Base-by-base conservation (phyloP, 1,284 basidiomycete species). In the Ganoderma sp. region DNA sequence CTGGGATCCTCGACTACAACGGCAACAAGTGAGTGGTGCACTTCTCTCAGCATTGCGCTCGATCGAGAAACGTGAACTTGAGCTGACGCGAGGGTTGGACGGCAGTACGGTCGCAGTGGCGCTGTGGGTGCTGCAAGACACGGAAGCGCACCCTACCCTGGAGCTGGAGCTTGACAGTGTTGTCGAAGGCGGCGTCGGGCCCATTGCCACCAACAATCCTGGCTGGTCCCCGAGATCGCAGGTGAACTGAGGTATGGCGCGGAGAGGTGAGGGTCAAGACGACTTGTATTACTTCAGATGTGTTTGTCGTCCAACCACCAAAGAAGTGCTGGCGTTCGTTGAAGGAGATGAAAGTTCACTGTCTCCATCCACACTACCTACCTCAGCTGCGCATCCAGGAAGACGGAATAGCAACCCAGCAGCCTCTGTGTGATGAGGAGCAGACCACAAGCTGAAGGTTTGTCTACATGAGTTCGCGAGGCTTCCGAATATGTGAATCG, bases 1-100 rank as follows among this genome's bases (percentile, higher is more conserved):
- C 91, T 76, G 92, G 92, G 3, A 92, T 94, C 56, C 77, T 94
- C 54, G 80, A 93, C 75, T 91, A 90, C 72, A 82, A 81, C 42
- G 92, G 91, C 28, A 78, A 80, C 68, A 94, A 94, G 91, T 93
- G 75, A 68, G 88, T 81, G 25, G 25, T 28, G 25, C 25, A 28
- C 25, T 28, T 28, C 25, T 28, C 25, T 28, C 25, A 28, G 25
- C 25, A 28, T 28, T 28, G 25, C 25, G 25, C 25, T 28, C 25
- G 25, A 2, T 28, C 25, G 25, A 28, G 25, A 28, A 28, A 28
- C 25, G 25, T 28, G 25, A 28, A 28, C 25, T 28, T 28, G 25
- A 50, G 1, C 15, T 52, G 12, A 50, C 28, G 10, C 4, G 12
- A 14, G 19, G 60, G 63, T 56, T 10, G 63, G 2, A 39, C 9